Evolutionary conservation across 2,329 filamentous ascomycete species (phyloP), one percentile per base, ranked within the genome.

Genomic region (Aspergillus clavatus): DNA sequence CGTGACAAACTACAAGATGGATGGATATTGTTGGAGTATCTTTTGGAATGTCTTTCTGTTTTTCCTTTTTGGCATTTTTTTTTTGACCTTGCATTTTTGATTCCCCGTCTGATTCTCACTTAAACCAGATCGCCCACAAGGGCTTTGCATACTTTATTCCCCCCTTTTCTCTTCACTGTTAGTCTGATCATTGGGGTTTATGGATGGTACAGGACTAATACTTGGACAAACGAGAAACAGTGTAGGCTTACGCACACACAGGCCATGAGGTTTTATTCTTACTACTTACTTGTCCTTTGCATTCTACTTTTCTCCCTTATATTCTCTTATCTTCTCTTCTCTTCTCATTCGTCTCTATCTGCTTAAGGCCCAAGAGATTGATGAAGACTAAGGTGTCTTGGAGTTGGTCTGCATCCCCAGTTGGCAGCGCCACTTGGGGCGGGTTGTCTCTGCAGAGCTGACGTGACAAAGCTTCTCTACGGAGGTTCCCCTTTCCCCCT

Each of bases 71-170:
- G 7, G 31, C 14, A 35, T 35, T 23, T 35, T n/a, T 19, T 24
- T 24, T 19, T 29, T 6, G 7, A 24, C 18, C 22, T 26, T 42
- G n/a, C 29, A 23, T 26, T 36, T 26, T 16, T 35, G 27, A 18
- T 31, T 22, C 2, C 14, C 31, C 27, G 31, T 28, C 10, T 21
- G 10, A 35, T 35, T 11, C n/a, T 40, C 19, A 42, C 33, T 44
- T 50, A 46, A 45, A 53, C 35, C 42, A 45, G 36, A 42, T 39
- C 48, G 47, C 50, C 48, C 51, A 36, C 48, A 48, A 48, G n/a
- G 48, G 46, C 36, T 22, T 33, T 47, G 48, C 45, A 53, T 51
- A 24, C 23, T 24, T 27, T 26, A 33, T 41, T 44, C 40, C 36
- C n/a, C n/a, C n/a, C 35, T 40, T 38, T 37, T 28, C 42, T 43